These are phyloP conservation scores for Asparagopsis taxiformis DNA, from an alignment of 31 red algal genomes.

Conservation along the genomic window DNA sequence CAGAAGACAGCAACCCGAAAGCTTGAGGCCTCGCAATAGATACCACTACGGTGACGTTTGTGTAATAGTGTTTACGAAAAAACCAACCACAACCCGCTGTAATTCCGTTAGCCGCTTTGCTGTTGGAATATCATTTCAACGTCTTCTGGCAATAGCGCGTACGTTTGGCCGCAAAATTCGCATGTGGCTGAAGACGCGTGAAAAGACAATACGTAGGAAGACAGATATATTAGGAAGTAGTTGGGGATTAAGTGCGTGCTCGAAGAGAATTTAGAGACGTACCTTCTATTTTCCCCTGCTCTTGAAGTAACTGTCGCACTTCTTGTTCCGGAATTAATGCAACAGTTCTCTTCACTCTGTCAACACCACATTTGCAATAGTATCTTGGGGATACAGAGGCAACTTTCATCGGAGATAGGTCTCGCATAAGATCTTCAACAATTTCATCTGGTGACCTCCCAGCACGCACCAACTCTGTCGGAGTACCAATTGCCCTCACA, in stretches of 20 bases:
- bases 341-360: conserved; percentile 80
- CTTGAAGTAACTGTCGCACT: conserved; percentile 48
- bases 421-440: conserved; percentile 56
- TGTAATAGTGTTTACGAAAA: neutral
- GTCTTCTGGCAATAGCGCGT: conserved; percentile 56
- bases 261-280: conserved; percentile 2
- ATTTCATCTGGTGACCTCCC: conserved; percentile 72
- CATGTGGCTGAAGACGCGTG: conserved; percentile 49
- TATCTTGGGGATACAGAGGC: conserved; percentile 58
- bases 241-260: neutral
- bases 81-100: neutral
- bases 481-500: conserved; percentile 51
- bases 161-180: conserved; percentile 89
- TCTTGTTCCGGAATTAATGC: conserved; percentile 67
- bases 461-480: conserved; percentile 75
- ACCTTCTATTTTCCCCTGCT: conserved; percentile 80
- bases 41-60: neutral
- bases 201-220: neutral
- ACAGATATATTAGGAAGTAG: neutral
- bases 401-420: conserved; percentile 62
- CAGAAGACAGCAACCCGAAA: neutral
- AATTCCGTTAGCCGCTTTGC: neutral
- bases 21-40: neutral
- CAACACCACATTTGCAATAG: conserved; percentile 66
- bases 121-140: conserved; percentile 42